These are phyloP conservation scores for Meredithiella fracta DNA, from an alignment of 2,329 filamentous ascomycete genomes.

Conservation along the genomic window DNA sequence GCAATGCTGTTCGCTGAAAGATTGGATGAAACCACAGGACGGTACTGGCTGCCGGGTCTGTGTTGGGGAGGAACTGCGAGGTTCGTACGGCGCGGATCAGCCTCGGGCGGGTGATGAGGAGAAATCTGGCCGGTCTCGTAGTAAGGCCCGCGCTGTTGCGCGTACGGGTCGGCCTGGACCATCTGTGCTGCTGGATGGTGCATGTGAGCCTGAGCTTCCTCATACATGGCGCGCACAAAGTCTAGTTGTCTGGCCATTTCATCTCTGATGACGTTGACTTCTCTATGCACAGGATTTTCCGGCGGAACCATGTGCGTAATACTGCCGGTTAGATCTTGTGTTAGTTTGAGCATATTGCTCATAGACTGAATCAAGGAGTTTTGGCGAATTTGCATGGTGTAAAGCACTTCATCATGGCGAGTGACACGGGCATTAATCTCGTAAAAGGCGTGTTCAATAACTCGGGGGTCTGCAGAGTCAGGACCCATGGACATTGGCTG, in stretches of 20 bases:
- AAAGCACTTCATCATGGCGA: slow-evolving; percentile 68
- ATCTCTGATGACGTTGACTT: slow-evolving; percentile 43
- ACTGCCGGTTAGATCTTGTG: slow-evolving; percentile 65
- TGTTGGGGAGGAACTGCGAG: slow-evolving; percentile 38
- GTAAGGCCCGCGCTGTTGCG: slow-evolving; percentile 50
- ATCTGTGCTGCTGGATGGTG: slow-evolving; percentile 45
- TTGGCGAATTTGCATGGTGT: slow-evolving; percentile 64
- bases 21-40: slow-evolving; percentile 66
- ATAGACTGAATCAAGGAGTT: slow-evolving; percentile 70
- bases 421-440: slow-evolving; percentile 62
- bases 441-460: slow-evolving; percentile 67
- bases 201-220: slow-evolving; percentile 24
- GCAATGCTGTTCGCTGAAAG: slow-evolving; percentile 51
- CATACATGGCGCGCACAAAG: slow-evolving; percentile 38
- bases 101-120: slow-evolving; percentile 73
- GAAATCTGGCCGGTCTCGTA: slow-evolving; percentile 67
- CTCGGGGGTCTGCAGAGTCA: slow-evolving; percentile 52
- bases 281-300: slow-evolving; percentile 63
- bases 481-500: slow-evolving; percentile 56
- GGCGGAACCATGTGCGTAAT: slow-evolving; percentile 57
- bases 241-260: slow-evolving; percentile 48
- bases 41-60: slow-evolving; percentile 40
- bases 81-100: slow-evolving; percentile 61
- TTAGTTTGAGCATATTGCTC: slow-evolving; percentile 54
- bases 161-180: slow-evolving; percentile 37